These are phyloP conservation scores for Tetradesmus obliquus DNA, from an alignment of 139 green algal genomes.

Conservation along the genomic window DNA sequence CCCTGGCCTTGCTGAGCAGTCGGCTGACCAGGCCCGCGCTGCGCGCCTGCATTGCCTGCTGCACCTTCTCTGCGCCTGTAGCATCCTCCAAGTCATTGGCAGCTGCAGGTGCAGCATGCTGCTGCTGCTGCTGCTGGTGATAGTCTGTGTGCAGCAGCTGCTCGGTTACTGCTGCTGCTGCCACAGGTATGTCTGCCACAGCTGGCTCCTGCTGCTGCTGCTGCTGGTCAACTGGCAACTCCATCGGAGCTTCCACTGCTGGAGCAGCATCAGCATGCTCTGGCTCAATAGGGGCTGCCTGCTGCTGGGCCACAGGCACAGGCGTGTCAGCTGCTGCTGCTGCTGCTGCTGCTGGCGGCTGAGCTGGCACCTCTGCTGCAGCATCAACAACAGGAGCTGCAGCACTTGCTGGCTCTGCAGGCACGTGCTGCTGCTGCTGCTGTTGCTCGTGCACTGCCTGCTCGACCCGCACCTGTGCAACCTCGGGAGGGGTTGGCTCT, in stretches of 20 bases:
- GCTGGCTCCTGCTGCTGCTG: not conserved
- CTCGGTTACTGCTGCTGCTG: not conserved
- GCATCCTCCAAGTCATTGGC: not conserved
- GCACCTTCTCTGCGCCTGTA: not conserved
- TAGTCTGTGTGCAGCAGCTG: not conserved
- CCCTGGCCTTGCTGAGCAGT: constrained; percentile 1
- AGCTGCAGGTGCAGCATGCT: not conserved
- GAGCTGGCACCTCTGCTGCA: not conserved
- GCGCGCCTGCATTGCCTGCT: not conserved
- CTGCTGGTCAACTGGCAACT: not conserved
- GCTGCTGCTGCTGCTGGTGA: not conserved
- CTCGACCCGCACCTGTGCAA: no score
- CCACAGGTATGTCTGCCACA: not conserved
- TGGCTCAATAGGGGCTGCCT: not conserved
- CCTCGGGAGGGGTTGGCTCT: not conserved
- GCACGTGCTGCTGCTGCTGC: not conserved
- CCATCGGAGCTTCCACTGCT: not conserved
- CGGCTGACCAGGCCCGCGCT: not conserved
- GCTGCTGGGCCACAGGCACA: not conserved
- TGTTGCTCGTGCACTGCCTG: not conserved
- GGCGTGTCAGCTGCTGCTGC: not conserved
- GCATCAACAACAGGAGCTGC: not conserved
- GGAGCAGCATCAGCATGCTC: not conserved
- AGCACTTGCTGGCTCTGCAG: not conserved
- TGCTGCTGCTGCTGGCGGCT: not conserved